Evolutionary conservation across 306 rosid genomes (phyloP).

Genomic region (Prunus padus): DNA sequence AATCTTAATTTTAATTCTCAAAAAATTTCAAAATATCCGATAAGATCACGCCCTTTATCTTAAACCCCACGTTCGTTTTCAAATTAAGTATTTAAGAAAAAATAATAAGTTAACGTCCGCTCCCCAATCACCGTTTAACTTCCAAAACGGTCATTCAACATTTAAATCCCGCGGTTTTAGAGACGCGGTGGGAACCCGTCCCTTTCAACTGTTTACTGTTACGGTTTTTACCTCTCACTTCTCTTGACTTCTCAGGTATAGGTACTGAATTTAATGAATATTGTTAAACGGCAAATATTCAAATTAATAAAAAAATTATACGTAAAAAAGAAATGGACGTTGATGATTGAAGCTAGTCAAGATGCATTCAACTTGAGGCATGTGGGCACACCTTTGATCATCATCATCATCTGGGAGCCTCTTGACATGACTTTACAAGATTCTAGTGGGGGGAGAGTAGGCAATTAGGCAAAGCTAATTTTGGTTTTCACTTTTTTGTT

Average conservation of each 20-base stretch:
- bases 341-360: not conserved
- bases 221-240: not conserved
- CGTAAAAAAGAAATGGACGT: not conserved
- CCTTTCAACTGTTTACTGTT: not conserved
- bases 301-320: not conserved
- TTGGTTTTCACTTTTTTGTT: not conserved
- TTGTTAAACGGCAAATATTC: not conserved
- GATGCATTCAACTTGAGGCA: too few species aligned
- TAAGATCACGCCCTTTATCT: not conserved
- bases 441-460: not conserved
- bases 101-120: not conserved
- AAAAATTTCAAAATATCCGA: not conserved
- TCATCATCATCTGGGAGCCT: not conserved
- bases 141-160: slow-evolving; percentile 27
- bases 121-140: slow-evolving; percentile 9
- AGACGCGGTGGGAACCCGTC: not conserved
- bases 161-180: slow-evolving; percentile 3
- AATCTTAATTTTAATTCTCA: not conserved
- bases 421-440: not conserved
- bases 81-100: not conserved
- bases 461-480: not conserved
- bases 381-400: not conserved
- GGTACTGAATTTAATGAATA: not conserved
- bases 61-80: not conserved
- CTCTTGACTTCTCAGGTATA: not conserved